Evolutionary conservation across 495 filamentous ascomycete genomes (phyloP).

Genomic region (Aspergillus nanangensis): DNA sequence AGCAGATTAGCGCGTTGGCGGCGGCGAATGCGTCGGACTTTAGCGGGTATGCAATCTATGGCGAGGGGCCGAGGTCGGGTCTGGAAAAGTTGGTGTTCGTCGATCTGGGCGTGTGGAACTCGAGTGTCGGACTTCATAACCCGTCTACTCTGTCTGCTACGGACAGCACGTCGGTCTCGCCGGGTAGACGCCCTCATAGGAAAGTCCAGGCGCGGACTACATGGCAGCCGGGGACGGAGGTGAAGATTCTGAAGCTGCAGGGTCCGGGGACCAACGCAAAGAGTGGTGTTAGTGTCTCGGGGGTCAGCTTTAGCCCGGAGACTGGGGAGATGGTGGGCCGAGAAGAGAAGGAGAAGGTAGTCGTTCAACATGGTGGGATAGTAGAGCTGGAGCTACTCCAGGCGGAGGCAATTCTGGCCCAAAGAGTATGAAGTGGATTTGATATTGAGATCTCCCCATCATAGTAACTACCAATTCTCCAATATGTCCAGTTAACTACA

Average conservation of each 20-base stretch:
- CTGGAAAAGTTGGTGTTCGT: slow-evolving; percentile 8
- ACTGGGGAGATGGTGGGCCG: neutral
- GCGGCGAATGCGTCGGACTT: neutral
- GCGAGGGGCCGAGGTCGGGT: neutral
- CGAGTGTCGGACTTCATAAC: neutral
- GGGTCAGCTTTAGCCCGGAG: neutral
- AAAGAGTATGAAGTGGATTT: neutral
- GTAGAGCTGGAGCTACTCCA: neutral
- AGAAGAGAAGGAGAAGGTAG: neutral
- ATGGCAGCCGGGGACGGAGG: neutral
- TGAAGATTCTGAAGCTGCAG: slow-evolving; percentile 3
- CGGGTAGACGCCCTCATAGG: neutral
- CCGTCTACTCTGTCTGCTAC: slow-evolving; percentile 3
- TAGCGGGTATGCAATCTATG: slow-evolving; percentile 4
- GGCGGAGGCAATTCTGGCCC: slow-evolving; percentile 3
- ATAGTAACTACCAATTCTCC: too few species aligned
- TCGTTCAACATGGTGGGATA: neutral
- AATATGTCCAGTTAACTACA: too few species aligned
- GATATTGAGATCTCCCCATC: neutral
- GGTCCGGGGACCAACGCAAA: slow-evolving; percentile 10
- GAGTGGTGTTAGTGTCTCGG: slow-evolving; percentile 5
- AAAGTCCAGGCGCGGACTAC: neutral
- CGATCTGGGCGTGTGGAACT: slow-evolving; percentile 6
- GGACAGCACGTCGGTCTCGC: neutral
- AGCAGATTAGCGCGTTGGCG: neutral